Base-by-base conservation (phyloP, 768 basidiomycete genomes). In the Amanita pseudoporphyria region DNA sequence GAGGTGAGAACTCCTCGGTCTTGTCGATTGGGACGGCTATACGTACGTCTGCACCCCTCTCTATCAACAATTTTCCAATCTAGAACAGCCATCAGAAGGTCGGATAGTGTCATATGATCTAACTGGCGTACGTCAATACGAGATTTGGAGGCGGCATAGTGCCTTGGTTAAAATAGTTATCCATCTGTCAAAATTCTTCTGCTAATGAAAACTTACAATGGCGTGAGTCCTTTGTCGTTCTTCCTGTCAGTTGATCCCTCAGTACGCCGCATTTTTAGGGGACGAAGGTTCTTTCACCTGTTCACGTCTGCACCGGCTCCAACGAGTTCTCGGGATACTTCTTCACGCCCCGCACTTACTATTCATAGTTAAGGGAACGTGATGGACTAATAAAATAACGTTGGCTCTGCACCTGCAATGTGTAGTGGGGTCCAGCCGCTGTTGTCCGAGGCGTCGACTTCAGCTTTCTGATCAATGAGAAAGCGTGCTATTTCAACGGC, bases 131-230 rank as follows among this genome's bases (percentile, higher is more conserved):
- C 90, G 60, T 90, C 86, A 54, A 91, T 77, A 38, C 82, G 85
- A 49, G 90, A 84, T 64, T 93, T 94, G 26, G 91, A 95, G 39
- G 91, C 92, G 24, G 91, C 90, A 60, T 95, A 95, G 66, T 94
- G 90, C 58, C 91, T 95, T 54, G 53, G 54, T 32, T 33, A 56
- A 50, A 33, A 38, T 59, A 38, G 47, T 46, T 58, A 42, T 53
- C 49, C 54, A 55, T 54, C 54, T 33, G 45, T 47, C 52, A 37
- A 42, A 62, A 31, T 19, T 40, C 43, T 51, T 48, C 41, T 26
- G 46, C 40, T 35, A 44, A 41, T 31, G 40, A 50, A 48, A 53
- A 66, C 85, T 63, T 64, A 93, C 91, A 96, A 62, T 32, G 92
- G 78, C 2, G 84, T 88, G 22, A 91, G 64, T 9, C 90, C 89